Evolutionary conservation across 1,284 basidiomycete genomes (phyloP), one percentile per base, ranked within the genome.

Genomic region (Melanopsichium pennsylvanicum): DNA sequence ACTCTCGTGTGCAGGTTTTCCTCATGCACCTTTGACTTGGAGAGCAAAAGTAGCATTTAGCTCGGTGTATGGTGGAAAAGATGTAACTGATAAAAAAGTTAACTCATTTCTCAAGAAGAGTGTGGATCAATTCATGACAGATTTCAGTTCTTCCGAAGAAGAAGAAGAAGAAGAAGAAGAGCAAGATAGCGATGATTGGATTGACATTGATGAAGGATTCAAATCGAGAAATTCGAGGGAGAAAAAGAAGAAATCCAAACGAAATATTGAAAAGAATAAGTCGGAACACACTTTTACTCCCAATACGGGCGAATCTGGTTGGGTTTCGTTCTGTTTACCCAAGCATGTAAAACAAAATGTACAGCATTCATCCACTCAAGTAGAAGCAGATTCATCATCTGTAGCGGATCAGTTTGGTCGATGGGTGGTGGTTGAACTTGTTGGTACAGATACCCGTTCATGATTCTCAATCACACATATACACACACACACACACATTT

Each of bases 21-120:
- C 61, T 7, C 69, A 76, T 33, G 56, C 74, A 8, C 74, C 74
- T 10, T 37, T 76, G 9, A 61, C 69, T 2, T 76, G 74, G 74
- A 48, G 62, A 15, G 46, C 51, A 33, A 62, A 61, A 27, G 33
- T 57, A 5, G 40, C 68, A 0, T 40, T 55, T 19, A 60, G 56
- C 49, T 51, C 49, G 1, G 13, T 52, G 13, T 58, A 59, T 35
- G 67, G 61, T 1, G 55, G 59, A 4, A 50, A 54, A 18, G 45
- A 49, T 40, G 33, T 58, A n/a, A 45, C 55, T n/a, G 45, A 46
- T 22, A 58, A 27, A 54, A 54, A 54, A 23, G 2, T 35, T 3
- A 26, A 9, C 1, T n/a, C 40, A 9, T 21, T 3, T n/a, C 13
- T 19, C 2, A 27, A 33, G 27, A 22, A 13, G 5, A 2, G 15